phyloP scores from a whole-genome alignment of 148 eudicot genomes.

The Selenicereus undatus region DNA sequence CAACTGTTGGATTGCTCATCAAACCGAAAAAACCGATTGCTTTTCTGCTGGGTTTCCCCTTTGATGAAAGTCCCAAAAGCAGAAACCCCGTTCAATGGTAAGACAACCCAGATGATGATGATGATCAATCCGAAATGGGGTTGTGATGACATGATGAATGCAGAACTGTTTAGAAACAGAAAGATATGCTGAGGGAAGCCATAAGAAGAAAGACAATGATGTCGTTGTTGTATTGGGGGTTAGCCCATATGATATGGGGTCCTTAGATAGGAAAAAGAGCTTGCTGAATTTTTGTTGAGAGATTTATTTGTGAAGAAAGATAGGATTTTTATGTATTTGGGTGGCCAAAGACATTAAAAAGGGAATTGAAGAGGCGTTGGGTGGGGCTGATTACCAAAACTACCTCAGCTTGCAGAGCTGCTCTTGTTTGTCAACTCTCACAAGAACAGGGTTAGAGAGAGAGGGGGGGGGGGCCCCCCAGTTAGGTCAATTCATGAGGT shows the following conservation, averaged over 20 bases:
- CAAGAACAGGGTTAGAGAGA: background rate
- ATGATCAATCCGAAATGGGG: constrained; percentile 24
- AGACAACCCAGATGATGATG: constrained; percentile 17
- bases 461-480: constrained; percentile 14
- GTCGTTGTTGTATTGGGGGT: constrained; percentile 15
- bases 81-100: constrained; percentile 19
- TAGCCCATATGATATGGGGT: constrained; percentile 26
- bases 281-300: constrained; percentile 8
- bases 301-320: background rate
- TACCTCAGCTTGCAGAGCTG: background rate
- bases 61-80: constrained; percentile 28
- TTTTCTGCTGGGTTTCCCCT: constrained; percentile 40
- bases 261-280: constrained; percentile 23
- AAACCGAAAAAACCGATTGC: constrained; percentile 50
- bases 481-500: constrained; percentile 1
- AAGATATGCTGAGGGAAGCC: background rate
- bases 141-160: constrained; percentile 28
- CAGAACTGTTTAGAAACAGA: background rate
- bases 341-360: constrained; percentile 11
- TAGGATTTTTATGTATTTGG: constrained; percentile 9
- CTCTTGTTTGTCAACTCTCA: background rate
- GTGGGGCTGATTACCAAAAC: constrained; percentile 15
- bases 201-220: constrained; percentile 6
- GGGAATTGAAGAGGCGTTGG: background rate
- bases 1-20: constrained; percentile 61